Conservation (phyloP, 2,329 filamentous ascomycete genomes). For the Lachnellula willkommii region DNA sequence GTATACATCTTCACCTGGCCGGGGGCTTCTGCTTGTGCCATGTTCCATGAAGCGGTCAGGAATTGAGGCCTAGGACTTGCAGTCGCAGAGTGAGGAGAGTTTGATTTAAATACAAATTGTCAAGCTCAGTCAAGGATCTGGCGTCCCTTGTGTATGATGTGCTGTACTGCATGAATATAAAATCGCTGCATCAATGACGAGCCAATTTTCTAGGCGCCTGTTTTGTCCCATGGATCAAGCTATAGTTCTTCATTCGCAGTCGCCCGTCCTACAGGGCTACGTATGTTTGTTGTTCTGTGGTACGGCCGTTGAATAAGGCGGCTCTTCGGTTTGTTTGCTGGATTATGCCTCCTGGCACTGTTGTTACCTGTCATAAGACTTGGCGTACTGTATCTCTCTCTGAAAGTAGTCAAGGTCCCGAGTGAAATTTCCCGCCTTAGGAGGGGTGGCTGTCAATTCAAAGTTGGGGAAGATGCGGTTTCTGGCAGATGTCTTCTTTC, state of each 20-base stretch:
- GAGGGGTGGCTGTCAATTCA: conserved; percentile 18
- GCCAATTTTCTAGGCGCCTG: conserved; percentile 6
- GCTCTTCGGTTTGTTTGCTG: conserved; percentile 25
- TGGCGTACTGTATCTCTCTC: conserved; percentile 12
- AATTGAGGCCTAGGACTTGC: conserved; percentile 2
- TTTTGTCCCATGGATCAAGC: conserved; percentile 4
- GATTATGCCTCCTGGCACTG: conserved; percentile 16
- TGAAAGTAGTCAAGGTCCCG: conserved; percentile 19
- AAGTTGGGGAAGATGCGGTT: conserved; percentile 10
- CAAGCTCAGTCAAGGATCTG: conserved; percentile 4
- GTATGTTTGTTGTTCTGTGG: conserved; percentile 23
- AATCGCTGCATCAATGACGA: conserved; percentile 12
- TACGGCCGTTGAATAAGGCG: conserved; percentile 13
- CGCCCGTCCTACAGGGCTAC: conserved; percentile 15
- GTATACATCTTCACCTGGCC: conserved; percentile 2
- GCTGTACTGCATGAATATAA: conserved; percentile 14
- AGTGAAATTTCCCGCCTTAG: conserved; percentile 13
- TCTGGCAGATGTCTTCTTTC: conserved; percentile 14
- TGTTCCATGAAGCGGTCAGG: conserved; percentile 14
- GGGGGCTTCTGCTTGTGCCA: conserved; percentile 11
- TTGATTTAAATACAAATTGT: conserved; percentile 17
- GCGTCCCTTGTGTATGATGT: conserved; percentile 11
- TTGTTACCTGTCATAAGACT: conserved; percentile 23
- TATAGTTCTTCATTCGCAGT: conserved; percentile 1
- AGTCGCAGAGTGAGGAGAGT: conserved; percentile 10